These are phyloP conservation scores for Cercophora sp. DNA, from an alignment of 495 filamentous ascomycete species.

Conservation along the genomic window DNA sequence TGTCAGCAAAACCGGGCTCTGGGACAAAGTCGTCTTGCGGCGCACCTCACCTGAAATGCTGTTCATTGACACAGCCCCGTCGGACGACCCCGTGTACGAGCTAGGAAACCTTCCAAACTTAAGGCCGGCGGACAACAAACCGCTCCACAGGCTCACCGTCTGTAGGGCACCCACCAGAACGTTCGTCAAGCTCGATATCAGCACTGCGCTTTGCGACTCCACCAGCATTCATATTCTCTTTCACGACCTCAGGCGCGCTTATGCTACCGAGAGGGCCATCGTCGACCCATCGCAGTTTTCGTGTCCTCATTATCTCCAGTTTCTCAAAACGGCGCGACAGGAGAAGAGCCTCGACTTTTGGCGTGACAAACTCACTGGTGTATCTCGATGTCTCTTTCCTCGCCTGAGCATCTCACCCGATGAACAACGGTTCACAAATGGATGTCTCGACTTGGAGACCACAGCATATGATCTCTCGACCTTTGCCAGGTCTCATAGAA, in stretches of 20 bases:
- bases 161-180: constrained; percentile 41
- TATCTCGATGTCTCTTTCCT: constrained; percentile 39
- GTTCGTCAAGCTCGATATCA: constrained; percentile 43
- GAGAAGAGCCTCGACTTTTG: constrained; percentile 37
- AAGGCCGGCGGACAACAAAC: constrained; percentile 31
- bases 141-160: constrained; percentile 43
- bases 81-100: constrained; percentile 39
- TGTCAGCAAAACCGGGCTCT: constrained; percentile 36
- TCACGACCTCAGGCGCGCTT: constrained; percentile 37
- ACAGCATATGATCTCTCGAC: constrained; percentile 30
- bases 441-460: constrained; percentile 35
- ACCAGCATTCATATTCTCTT: constrained; percentile 41
- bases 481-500: constrained; percentile 32
- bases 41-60: constrained; percentile 44
- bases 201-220: constrained; percentile 43
- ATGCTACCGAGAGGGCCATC: constrained; percentile 32
- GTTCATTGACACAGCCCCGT: constrained; percentile 40
- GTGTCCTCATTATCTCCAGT: constrained; percentile 37
- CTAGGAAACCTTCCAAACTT: constrained; percentile 39
- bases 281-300: constrained; percentile 28
- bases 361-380: constrained; percentile 34
- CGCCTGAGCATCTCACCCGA: constrained; percentile 22
- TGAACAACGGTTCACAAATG: constrained; percentile 29
- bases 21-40: constrained; percentile 40
- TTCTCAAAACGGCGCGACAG: constrained; percentile 29